Evolutionary conservation across 768 basidiomycete species (phyloP), one percentile per base, ranked within the genome.

Genomic region (Sporobolomyces pararoseus): DNA sequence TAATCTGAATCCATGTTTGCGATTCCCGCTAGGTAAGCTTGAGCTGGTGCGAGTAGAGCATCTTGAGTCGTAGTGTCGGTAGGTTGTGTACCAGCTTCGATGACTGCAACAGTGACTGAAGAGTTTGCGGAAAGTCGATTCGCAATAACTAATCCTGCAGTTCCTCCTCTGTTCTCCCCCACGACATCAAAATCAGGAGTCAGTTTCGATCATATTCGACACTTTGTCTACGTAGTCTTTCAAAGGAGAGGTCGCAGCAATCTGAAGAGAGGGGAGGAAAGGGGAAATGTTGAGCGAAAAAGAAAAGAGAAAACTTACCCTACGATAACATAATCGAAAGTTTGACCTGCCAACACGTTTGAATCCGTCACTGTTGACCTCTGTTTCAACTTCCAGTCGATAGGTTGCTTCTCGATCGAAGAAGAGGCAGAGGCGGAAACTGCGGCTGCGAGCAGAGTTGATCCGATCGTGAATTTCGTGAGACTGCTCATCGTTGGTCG

Each of bases 91-190:
- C n/a, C n/a, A n/a, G 78, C 80, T 65, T 80, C 80, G 60, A 80
- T 77, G 44, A 76, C 75, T 14, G 70, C 70, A 16, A 77, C 71
- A 3, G 62, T 46, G n/a, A 69, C 35, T 1, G 64, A 62, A 25
- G 63, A 52, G 59, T 76, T 73, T 54, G 75, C 78, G 2, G 78
- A 47, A 14, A 79, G 63, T 21, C 80, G 75, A 23, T 73, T 75
- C 21, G 80, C 80, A 29, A 80, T 65, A 13, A 77, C 78, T 39
- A 80, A 73, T 16, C 79, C 80, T 14, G 79, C 77, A 1, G 77
- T 78, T 14, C 75, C 76, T 19, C 75, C 76, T 39, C 67, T 63
- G 61, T 23, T 42, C 37, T 34, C 7, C 47, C 13, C 21, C 14
- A 10, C 50, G 25, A 51, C 25, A 51, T 23, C 14, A 47, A 23